These are phyloP conservation scores for Fusarium praegraminearum DNA, from an alignment of 2,329 filamentous ascomycete genomes.

Conservation along the genomic window DNA sequence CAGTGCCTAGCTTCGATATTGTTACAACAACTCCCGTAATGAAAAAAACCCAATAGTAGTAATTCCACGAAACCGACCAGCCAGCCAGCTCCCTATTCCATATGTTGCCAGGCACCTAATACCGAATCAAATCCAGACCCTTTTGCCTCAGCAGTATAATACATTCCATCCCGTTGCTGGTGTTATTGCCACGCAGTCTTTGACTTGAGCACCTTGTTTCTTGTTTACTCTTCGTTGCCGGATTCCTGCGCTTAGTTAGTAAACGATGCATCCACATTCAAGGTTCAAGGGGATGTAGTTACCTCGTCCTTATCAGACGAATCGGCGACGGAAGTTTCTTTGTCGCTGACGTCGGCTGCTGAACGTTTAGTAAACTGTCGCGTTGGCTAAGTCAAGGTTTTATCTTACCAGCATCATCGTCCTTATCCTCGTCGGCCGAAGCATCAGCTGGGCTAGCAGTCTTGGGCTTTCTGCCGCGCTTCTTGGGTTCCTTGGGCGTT, in stretches of 20 bases:
- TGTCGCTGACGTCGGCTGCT: slow-evolving; percentile 31
- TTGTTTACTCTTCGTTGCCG: slow-evolving; percentile 39
- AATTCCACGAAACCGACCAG: slow-evolving; percentile 14
- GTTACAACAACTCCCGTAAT: slow-evolving; percentile 35
- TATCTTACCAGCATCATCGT: slow-evolving; percentile 11
- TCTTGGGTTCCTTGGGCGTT: slow-evolving; percentile 41
- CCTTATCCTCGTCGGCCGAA: slow-evolving; percentile 22
- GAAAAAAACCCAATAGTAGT: slow-evolving; percentile 9
- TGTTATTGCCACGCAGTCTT: not conserved
- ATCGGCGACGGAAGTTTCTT: slow-evolving; percentile 19
- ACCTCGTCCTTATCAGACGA: slow-evolving; percentile 47
- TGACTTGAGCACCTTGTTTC: not conserved
- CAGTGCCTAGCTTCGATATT: slow-evolving; percentile 19
- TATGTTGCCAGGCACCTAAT: slow-evolving; percentile 5
- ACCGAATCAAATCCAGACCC: slow-evolving; percentile 11
- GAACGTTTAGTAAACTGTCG: slow-evolving; percentile 13
- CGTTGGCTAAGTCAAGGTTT: not conserved
- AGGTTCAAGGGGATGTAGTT: slow-evolving; percentile 42
- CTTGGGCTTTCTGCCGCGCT: slow-evolving; percentile 48
- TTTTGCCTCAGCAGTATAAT: slow-evolving; percentile 8
- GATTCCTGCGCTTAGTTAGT: slow-evolving; percentile 48
- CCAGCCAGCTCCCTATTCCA: slow-evolving; percentile 6
- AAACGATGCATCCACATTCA: slow-evolving; percentile 44
- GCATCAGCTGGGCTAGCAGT: slow-evolving; percentile 34
- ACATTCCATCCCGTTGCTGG: not conserved